Conservation (phyloP, 768 basidiomycete genomes). For the Amanita subjunquillea region DNA sequence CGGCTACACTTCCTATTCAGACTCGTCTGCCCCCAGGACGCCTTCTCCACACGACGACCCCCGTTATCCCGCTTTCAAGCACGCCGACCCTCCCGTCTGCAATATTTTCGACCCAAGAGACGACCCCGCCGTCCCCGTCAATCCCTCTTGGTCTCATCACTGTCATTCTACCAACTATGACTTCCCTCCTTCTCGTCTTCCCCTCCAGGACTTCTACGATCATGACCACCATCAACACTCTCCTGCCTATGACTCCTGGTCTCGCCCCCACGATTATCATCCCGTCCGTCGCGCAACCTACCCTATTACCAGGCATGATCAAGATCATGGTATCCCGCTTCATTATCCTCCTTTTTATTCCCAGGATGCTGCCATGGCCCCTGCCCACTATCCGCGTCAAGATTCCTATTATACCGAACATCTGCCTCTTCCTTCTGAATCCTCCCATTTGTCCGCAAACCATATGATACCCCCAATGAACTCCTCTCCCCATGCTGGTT, state of each 20-base stretch:
- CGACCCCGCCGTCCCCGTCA: slow-evolving; percentile 21
- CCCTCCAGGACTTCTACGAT: slow-evolving; percentile 65
- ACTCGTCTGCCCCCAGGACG: slow-evolving; percentile 63
- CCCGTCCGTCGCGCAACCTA: slow-evolving; percentile 60
- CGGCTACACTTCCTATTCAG: slow-evolving; percentile 54
- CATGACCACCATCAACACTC: slow-evolving; percentile 19
- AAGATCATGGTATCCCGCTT: slow-evolving; percentile 31
- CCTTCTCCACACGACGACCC: slow-evolving; percentile 48
- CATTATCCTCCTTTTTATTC: slow-evolving; percentile 32
- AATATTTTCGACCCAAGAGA: slow-evolving; percentile 41
- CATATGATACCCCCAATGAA: slow-evolving; percentile 25
- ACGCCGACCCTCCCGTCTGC: slow-evolving; percentile 34
- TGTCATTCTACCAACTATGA: slow-evolving; percentile 17
- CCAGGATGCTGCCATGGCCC: slow-evolving; percentile 29
- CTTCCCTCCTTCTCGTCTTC: slow-evolving; percentile 33
- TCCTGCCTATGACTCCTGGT: slow-evolving; percentile 6
- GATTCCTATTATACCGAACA: slow-evolving; percentile 25
- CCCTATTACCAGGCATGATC: slow-evolving; percentile 70
- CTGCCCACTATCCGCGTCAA: slow-evolving; percentile 26
- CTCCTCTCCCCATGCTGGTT: slow-evolving; percentile 31
- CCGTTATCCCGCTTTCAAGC: slow-evolving; percentile 16
- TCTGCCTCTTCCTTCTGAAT: slow-evolving; percentile 17
- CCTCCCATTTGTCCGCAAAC: slow-evolving; percentile 22
- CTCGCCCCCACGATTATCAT: slow-evolving; percentile 32
- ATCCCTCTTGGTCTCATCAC: slow-evolving; percentile 2